Conservation (phyloP, 164 flowering plant genomes). For the Amborella trichopoda region DNA sequence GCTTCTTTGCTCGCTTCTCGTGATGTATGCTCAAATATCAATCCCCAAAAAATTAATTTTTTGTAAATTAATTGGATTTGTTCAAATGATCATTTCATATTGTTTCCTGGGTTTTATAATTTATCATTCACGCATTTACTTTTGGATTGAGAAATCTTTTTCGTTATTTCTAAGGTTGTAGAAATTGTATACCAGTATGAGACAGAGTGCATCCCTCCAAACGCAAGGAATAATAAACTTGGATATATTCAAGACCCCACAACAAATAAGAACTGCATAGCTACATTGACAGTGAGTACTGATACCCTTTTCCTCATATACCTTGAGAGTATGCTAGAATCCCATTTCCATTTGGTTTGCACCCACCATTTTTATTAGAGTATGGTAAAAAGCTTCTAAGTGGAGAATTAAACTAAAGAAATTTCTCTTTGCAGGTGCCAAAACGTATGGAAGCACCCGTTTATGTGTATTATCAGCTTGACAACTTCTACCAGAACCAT, state of each 20-base stretch:
- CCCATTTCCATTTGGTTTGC: too few species aligned
- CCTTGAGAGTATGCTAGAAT: too few species aligned
- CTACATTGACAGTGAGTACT: slow-evolving; percentile 33
- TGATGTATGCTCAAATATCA: slow-evolving; percentile 29
- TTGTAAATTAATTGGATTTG: neutral
- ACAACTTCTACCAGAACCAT: slow-evolving; percentile 79
- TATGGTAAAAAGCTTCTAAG: neutral
- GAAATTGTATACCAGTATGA: slow-evolving; percentile 75
- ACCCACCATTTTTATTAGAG: neutral
- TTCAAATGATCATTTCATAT: too few species aligned
- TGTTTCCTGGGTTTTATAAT: too few species aligned
- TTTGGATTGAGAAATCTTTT: neutral
- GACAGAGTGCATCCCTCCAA: slow-evolving; percentile 39
- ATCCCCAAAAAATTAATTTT: neutral
- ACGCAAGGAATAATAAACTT: slow-evolving; percentile 14
- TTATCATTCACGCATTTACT: neutral
- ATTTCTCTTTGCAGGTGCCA: slow-evolving; percentile 4
- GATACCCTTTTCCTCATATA: neutral
- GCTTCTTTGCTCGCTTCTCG: slow-evolving; percentile 73
- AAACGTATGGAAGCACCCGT: slow-evolving; percentile 55
- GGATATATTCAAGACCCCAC: slow-evolving; percentile 31
- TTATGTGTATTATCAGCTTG: slow-evolving; percentile 72
- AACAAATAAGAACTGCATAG: slow-evolving; percentile 58
- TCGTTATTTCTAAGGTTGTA: slow-evolving; percentile 44
- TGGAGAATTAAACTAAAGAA: too few species aligned